Evolutionary conservation across 2,329 filamentous ascomycete species (phyloP), one percentile per base, ranked within the genome.

Genomic region (Proliferodiscus dingleyae): DNA sequence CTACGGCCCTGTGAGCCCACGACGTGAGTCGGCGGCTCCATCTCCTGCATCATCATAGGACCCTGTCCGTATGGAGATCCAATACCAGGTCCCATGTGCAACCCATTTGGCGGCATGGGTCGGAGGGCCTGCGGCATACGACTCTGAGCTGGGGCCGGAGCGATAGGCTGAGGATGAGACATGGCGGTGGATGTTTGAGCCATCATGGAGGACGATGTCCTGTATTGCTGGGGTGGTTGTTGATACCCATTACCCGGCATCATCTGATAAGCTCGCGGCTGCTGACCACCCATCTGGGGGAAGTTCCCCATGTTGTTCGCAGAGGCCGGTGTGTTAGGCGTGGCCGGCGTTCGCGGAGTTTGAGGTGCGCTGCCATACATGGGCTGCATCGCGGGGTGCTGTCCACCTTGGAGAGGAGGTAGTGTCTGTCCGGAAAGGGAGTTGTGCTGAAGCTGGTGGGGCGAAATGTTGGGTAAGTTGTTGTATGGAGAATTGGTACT

Each of bases 1-100:
- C 91, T 81, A 53, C 91, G 83, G 48, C 91, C 91, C 70, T 97
- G 91, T 21, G 90, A 95, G 43, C 91, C 91, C 44, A 97, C 91
- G 39, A 96, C 91, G 63, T 96, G 91, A 24, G 89, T 93, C 13
- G 87, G 87, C 59, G 83, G 80, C 10, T 83, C 80, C 26, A 67
- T 69, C 38, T 79, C 79, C 48, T 71, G 73, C 49, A 77, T 65
- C 57, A 78, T 75, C 74, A 82, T 79, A 56, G 78, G 66, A 50
- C 70, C 70, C 51, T 77, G 75, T 43, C 74, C 78, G 59, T 85
- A 86, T 5, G 81, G 78, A 28, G 77, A 79, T 15, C 68, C 68
- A 59, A 81, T 71, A 29, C 74, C 74, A 7, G 71, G 69, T 64
- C 80, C 77, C 61, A 64, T 60, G 24, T 63, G 59, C 47, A 82